A percentile compares a stretch with the other conserved stretches of the same genome.
Conservation (phyloP, 176 grass and related monocot species). For the Oryza officinalis region DNA sequence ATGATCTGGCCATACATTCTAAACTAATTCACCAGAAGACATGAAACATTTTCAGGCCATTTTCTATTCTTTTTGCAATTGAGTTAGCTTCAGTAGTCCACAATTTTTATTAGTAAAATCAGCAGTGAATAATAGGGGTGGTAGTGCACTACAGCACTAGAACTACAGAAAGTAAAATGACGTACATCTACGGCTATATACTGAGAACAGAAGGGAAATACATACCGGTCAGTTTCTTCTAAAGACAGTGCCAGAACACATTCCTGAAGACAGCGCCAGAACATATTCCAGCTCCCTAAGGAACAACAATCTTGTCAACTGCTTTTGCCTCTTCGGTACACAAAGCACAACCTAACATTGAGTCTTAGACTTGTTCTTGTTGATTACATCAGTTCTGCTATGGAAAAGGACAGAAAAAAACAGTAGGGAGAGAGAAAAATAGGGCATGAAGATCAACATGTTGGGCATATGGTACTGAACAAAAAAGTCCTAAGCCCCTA, state of each 20-base stretch:
- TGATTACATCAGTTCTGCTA: slow-evolving; percentile 11
- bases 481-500: slow-evolving; percentile 16
- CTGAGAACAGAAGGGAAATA: neutral
- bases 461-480: neutral
- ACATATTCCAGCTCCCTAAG: slow-evolving; percentile 63
- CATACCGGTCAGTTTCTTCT: slow-evolving; percentile 30
- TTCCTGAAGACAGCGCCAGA: slow-evolving; percentile 25
- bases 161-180: neutral
- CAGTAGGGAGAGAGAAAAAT: slow-evolving; percentile 7
- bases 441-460: neutral
- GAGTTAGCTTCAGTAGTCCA: too few relatives aligned
- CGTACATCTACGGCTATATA: neutral
- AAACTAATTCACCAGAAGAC: too few relatives aligned
- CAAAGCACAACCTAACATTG: slow-evolving; percentile 47
- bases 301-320: slow-evolving; percentile 58
- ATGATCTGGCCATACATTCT: too few relatives aligned
- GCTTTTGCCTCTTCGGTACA: slow-evolving; percentile 82
- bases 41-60: too few relatives aligned
- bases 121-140: too few relatives aligned
- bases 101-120: too few relatives aligned
- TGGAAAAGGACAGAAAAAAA: neutral
- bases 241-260: slow-evolving; percentile 25
- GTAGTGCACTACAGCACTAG: too few relatives aligned
- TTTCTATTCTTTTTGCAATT: too few relatives aligned
- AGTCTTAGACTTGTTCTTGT: slow-evolving; percentile 6